phyloP scores from a whole-genome alignment of 2,329 filamentous ascomycete genomes.

The Immersiporthe knoxdaviesiana region DNA sequence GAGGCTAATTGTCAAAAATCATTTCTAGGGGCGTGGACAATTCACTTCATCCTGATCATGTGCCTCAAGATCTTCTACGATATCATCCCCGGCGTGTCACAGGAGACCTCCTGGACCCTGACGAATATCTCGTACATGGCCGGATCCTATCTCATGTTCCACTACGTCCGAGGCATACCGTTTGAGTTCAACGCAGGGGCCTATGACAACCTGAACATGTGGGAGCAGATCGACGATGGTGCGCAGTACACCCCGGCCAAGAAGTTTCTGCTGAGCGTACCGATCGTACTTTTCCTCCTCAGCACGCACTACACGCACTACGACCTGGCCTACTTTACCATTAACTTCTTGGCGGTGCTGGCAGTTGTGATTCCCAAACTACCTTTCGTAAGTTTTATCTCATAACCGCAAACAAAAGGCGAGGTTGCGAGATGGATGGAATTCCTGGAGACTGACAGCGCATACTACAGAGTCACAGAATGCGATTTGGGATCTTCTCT shows the following conservation, averaged over 20 bases:
- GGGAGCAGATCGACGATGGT: slow-evolving; percentile 99
- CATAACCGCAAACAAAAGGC: not conserved
- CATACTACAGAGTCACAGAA: slow-evolving; percentile 28
- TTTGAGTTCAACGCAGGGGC: slow-evolving; percentile 99
- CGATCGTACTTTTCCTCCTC: slow-evolving; percentile 89
- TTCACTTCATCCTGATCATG: slow-evolving; percentile 91
- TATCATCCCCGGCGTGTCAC: slow-evolving; percentile 92
- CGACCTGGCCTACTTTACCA: slow-evolving; percentile 93
- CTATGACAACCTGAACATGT: slow-evolving; percentile 99
- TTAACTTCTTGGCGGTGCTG: slow-evolving; percentile 92
- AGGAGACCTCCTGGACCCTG: slow-evolving; percentile 98
- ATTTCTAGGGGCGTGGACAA: slow-evolving; percentile 86
- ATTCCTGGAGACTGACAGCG: slow-evolving; percentile 26
- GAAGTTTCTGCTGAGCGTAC: slow-evolving; percentile 94
- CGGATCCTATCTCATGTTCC: slow-evolving; percentile 99
- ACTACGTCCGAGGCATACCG: slow-evolving; percentile 95
- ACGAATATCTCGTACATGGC: slow-evolving; percentile 99
- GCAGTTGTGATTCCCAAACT: slow-evolving; percentile 95
- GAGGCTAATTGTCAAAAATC: slow-evolving; percentile 29
- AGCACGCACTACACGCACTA: slow-evolving; percentile 99
- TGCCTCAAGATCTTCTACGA: slow-evolving; percentile 96
- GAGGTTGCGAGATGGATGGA: not conserved
- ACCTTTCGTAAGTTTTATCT: slow-evolving; percentile 83
- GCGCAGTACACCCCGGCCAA: slow-evolving; percentile 98
- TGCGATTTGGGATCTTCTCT: slow-evolving; percentile 30